Evolutionary conservation across 441 rosid species (phyloP), one percentile per base, ranked within the genome.

Genomic region (Erysimum pusillum): DNA sequence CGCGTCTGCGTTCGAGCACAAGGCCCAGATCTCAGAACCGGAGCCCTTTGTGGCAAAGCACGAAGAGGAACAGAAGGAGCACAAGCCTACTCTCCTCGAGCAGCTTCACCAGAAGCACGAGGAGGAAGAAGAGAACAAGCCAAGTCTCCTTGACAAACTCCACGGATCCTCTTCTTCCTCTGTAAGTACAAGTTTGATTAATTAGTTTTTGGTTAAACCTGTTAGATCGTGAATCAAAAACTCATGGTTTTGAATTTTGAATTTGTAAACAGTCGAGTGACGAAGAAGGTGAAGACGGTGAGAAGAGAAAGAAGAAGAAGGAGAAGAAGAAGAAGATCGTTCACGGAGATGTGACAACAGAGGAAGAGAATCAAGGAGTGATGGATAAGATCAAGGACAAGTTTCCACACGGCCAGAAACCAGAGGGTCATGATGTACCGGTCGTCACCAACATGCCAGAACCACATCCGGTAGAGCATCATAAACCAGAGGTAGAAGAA

Each of bases 151-250:
- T 34, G 87, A 81, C 49, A 89, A 90, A 80, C 82, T 90, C 63
- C 91, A 82, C 74, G 84, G 90, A 66, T 78, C 90, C 2, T 86
- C 89, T 82, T 87, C 92, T 20, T 87, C 90, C 79, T 92, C 96
- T 35, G 96, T 90, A 83, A 92, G 98, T 86, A 9, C 5, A n/a
- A 58, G 44, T 58, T 58, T 58, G 5, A 25, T 22, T 28, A 13
- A 25, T 22, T 28, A 13, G 36, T 13, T 28, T 25, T 54, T 13
- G 59, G 36, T 54, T 28, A 15, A 44, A 12, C 12, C 48, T 44
- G 7, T 44, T 44, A 13, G 17, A 48, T 48, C 52, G 17, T 6
- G 20, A 48, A 48, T 7, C 15, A 12, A 35, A 22, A 54, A 28
- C 59, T 54, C 63, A 58, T 58, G 8, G 63, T 58, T 58, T 56